Evolutionary conservation across 495 filamentous ascomycete genomes (phyloP).

Genomic region (Penicillium tannophilum): DNA sequence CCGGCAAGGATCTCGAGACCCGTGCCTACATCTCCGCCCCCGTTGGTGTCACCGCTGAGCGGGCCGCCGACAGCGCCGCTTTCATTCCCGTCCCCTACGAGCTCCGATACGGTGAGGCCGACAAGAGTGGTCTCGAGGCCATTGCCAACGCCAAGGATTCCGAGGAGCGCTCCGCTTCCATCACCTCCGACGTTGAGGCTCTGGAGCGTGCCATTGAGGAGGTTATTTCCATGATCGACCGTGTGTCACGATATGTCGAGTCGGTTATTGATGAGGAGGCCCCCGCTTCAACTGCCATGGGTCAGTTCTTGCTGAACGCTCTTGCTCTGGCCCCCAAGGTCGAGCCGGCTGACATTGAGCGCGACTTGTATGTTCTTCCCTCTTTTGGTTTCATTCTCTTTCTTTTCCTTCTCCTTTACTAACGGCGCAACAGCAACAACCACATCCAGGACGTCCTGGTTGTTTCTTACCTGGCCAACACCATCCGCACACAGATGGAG

Average conservation of each 20-base stretch:
- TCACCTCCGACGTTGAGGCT: slow-evolving; percentile 84
- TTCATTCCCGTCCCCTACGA: slow-evolving; percentile 97
- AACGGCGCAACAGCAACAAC: slow-evolving; percentile 69
- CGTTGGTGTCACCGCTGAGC: slow-evolving; percentile 91
- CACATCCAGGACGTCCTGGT: slow-evolving; percentile 98
- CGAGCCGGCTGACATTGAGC: slow-evolving; percentile 81
- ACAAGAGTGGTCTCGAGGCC: slow-evolving; percentile 87
- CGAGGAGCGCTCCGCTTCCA: slow-evolving; percentile 68
- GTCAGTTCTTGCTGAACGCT: slow-evolving; percentile 91
- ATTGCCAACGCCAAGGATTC: slow-evolving; percentile 78
- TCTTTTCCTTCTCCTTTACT: slow-evolving; percentile 35
- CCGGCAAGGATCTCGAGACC: slow-evolving; percentile 81
- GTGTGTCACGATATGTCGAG: slow-evolving; percentile 85
- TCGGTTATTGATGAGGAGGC: slow-evolving; percentile 74
- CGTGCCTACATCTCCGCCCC: slow-evolving; percentile 92
- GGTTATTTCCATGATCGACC: slow-evolving; percentile 82
- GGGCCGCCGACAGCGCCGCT: slow-evolving; percentile 89
- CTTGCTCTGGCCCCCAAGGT: slow-evolving; percentile 93
- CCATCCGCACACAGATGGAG: slow-evolving; percentile 98
- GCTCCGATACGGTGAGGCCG: slow-evolving; percentile 85
- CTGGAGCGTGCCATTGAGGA: slow-evolving; percentile 82
- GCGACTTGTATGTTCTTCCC: slow-evolving; percentile 72
- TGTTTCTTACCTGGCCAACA: slow-evolving; percentile 96
- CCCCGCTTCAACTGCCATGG: slow-evolving; percentile 76
- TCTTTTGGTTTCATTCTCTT: neutral